Evolutionary conservation across 805 yeast species (phyloP), one percentile per base, ranked within the genome.

Genomic region (Barnettozyma wickerhamii): DNA sequence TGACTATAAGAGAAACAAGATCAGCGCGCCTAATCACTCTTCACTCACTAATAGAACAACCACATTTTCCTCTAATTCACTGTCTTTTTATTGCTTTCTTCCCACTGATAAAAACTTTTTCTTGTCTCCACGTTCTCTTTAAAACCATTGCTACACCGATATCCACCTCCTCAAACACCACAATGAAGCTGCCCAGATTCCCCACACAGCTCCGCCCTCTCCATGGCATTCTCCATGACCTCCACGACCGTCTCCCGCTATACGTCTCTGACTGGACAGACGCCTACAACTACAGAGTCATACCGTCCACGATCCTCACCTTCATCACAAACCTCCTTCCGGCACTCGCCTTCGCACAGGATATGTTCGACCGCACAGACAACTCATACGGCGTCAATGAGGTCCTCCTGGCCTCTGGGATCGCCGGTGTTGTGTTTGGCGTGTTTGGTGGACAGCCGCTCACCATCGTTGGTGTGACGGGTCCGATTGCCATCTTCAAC

Each of bases 381-480:
- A 79, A 84, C 49, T 73, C 90, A 10, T 91, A 88, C 54, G 99
- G 99, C 4, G 84, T 93, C 4, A 93, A 91, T 56, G 99, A 91
- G 56, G 84, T 91, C 3, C 68, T 91, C 19, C 55, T 93, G 56
- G 72, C 93, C 6, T 79, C 90, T 24, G 96, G 96, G 0, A 62
- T 93, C 58, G 97, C 87, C 0, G 97, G 98, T 0, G 73, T 90
- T 5, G 79, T 86, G 2, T 91, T 93, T 66, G 96, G 98, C 0
- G 50, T 85, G 6, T 68, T 90, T 42, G 72, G 84, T 0, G 98
- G 97, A 0, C 96, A 90, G 52, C 99, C 99, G 0, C 63, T 93
- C 20, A 86, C 96, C 53, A 85, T 91, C 19, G 98, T 93, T 7
- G 99, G 99, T 4, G 97, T 91, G 5, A 93, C 98, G 0, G 99